Conservation (phyloP, 495 filamentous ascomycete species). For the Talaromyces proteolyticus region DNA sequence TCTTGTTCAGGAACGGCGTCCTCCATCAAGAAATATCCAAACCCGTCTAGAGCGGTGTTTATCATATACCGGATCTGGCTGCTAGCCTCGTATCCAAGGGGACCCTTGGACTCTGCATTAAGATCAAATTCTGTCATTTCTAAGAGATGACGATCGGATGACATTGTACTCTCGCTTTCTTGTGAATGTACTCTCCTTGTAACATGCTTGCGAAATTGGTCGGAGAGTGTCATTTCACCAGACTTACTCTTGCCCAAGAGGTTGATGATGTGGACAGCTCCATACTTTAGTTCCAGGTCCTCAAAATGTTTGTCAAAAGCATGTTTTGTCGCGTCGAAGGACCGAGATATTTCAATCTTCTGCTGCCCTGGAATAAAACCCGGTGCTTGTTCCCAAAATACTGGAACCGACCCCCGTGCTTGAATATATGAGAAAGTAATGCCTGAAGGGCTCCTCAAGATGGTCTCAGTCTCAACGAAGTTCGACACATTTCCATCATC, state of each 20-base stretch:
- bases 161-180: conserved; percentile 26
- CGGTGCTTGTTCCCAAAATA: conserved; percentile 94
- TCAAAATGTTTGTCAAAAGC: conserved; percentile 95
- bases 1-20: conserved; percentile 12
- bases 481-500: conserved; percentile 97
- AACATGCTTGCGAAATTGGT: conserved; percentile 72
- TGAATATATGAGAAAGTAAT: conserved; percentile 92
- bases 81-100: conserved; percentile 82
- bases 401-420: conserved; percentile 82
- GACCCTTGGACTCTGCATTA: conserved; percentile 85
- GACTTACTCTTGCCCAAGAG: conserved; percentile 81
- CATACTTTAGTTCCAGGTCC: conserved; percentile 73
- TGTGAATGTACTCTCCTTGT: conserved; percentile 56
- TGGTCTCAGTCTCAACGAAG: conserved; percentile 67
- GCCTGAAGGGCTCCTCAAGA: conserved; percentile 64
- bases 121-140: conserved; percentile 87
- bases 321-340: conserved; percentile 84
- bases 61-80: conserved; percentile 70
- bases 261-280: conserved; percentile 85
- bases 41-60: conserved; percentile 69
- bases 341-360: conserved; percentile 87
- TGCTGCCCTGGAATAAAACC: conserved; percentile 89
- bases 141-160: conserved; percentile 63
- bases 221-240: conserved; percentile 75
- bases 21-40: conserved; percentile 86